Evolutionary conservation across 1,139 yeast genomes (phyloP).

Genomic region (Yamadazyma kanchanaburiensis): DNA sequence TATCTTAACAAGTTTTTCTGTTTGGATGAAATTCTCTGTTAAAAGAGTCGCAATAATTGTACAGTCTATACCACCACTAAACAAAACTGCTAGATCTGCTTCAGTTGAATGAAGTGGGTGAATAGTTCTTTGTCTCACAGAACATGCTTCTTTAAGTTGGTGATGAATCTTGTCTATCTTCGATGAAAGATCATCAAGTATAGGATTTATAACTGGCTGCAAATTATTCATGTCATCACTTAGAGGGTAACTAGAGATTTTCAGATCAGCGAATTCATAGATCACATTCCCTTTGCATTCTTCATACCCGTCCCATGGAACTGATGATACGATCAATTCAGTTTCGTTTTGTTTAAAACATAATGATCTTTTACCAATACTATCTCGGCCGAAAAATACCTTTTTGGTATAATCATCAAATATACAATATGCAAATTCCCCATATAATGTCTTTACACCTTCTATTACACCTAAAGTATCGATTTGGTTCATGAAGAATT

Average conservation of each 20-base stretch:
- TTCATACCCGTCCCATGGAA: slow-evolving; percentile 24
- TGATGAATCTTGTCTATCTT: slow-evolving; percentile 5
- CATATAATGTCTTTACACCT: slow-evolving; percentile 48
- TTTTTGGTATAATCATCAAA: slow-evolving; percentile 32
- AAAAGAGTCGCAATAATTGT: slow-evolving; percentile 61
- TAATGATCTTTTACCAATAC: slow-evolving; percentile 76
- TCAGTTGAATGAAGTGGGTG: slow-evolving; percentile 47
- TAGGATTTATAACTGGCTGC: neutral
- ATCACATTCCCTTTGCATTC: slow-evolving; percentile 55
- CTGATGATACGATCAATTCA: slow-evolving; percentile 48
- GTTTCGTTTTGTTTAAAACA: slow-evolving; percentile 32
- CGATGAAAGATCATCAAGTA: neutral
- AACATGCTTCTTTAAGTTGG: slow-evolving; percentile 9
- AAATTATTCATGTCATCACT: no score
- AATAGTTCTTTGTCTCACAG: slow-evolving; percentile 53
- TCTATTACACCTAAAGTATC: slow-evolving; percentile 25
- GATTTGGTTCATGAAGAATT: slow-evolving; percentile 13
- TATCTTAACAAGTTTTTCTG: slow-evolving; percentile 12
- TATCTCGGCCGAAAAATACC: slow-evolving; percentile 81
- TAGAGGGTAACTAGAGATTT: slow-evolving; percentile 7
- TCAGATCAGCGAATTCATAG: slow-evolving; percentile 33
- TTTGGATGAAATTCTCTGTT: slow-evolving; percentile 21
- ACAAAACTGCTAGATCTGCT: slow-evolving; percentile 58
- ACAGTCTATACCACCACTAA: slow-evolving; percentile 95
- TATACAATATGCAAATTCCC: slow-evolving; percentile 77